phyloP scores from a whole-genome alignment of 1,139 yeast species.

The Scheffersomyces cryptocercus region DNA sequence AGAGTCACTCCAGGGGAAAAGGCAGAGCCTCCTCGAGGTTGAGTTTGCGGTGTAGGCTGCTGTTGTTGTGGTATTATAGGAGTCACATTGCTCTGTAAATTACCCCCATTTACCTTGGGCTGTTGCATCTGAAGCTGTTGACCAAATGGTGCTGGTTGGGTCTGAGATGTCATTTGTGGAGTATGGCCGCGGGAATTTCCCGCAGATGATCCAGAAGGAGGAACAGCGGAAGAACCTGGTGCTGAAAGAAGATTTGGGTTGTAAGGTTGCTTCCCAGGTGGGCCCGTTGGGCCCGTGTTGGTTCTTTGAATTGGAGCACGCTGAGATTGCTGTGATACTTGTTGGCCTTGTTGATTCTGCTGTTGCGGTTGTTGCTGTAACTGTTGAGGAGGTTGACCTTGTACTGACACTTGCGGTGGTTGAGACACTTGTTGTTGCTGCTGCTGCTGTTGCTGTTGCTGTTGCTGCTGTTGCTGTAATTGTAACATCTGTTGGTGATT shows the following conservation, averaged over 20 bases:
- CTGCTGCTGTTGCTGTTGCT: conserved; percentile 7
- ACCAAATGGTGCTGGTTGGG: conserved; percentile 18
- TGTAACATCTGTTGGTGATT: not conserved
- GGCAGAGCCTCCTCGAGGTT: conserved; percentile 13
- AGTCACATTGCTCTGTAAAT: conserved; percentile 7
- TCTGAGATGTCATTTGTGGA: conserved; percentile 29
- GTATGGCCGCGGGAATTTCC: conserved; percentile 28
- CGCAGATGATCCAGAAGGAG: conserved; percentile 18
- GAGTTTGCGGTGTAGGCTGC: conserved; percentile 23
- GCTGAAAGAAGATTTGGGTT: conserved; percentile 16
- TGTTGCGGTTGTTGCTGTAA: conserved; percentile 12
- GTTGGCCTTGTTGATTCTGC: conserved; percentile 9
- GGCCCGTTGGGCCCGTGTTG: conserved; percentile 5
- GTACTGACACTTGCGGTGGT: conserved; percentile 15
- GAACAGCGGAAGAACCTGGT: conserved; percentile 29
- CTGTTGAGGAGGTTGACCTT: conserved; percentile 12
- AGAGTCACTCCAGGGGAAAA: not conserved
- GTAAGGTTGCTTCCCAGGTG: not conserved
- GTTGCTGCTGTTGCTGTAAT: conserved; percentile 3
- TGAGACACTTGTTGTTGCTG: conserved; percentile 12
- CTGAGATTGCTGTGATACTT: conserved; percentile 5
- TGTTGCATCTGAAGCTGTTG: conserved; percentile 7
- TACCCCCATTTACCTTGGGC: conserved; percentile 7
- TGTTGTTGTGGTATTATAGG: conserved; percentile 13
- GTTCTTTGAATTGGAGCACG: conserved; percentile 9